Base-by-base conservation (phyloP, 352 stramenopile genomes). In the Salisapilia sapeloensis region DNA sequence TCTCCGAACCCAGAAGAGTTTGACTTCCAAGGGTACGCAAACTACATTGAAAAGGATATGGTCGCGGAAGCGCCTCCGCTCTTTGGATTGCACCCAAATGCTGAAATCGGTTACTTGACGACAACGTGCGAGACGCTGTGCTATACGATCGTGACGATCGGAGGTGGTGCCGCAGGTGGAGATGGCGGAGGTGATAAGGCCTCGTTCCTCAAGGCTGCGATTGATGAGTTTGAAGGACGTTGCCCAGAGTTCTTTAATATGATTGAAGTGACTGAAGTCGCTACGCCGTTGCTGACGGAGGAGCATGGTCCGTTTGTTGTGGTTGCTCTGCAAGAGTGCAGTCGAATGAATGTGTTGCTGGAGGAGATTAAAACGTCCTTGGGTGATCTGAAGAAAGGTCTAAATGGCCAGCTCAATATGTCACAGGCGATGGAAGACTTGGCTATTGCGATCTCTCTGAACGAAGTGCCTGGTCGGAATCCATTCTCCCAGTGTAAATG, bases 401-500 rank as follows among this genome's bases (percentile, higher is more conserved):
- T 97, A 3, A 96, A 96, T 37, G 91, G 89, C 2, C 82, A 97
- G 44, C 62, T 96, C 9, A 97, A 97, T 66, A 96, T 96, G 82
- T 94, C 79, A 9, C 76, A 92, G 38, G 54, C 77, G 5, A 96
- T 96, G 84, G 87, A 96, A 43, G 87, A 96, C 45, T 61, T 96
- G 19, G 76, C 75, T 15, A 93, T 60, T 21, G 85, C 87, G 6
- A 91, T 97, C 43, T 50, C 53, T 7, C 57, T 97, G 13, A 96
- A 97, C 53, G 67, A 97, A 54, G 86, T 96, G 52, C 92, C 89
- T 30, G 87, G 81, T 21, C 66, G 89, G 6, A 97, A 96, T 33
- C 82, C 89, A 16, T 98, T 97, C 48, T 94, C 80, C 29, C 84
- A 94, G 45, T 97, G 90, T 42, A 92, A 78, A 14, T 97, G 89